Base-by-base conservation (phyloP, 441 rosid genomes). In the Rhodomyrtus psidioides region DNA sequence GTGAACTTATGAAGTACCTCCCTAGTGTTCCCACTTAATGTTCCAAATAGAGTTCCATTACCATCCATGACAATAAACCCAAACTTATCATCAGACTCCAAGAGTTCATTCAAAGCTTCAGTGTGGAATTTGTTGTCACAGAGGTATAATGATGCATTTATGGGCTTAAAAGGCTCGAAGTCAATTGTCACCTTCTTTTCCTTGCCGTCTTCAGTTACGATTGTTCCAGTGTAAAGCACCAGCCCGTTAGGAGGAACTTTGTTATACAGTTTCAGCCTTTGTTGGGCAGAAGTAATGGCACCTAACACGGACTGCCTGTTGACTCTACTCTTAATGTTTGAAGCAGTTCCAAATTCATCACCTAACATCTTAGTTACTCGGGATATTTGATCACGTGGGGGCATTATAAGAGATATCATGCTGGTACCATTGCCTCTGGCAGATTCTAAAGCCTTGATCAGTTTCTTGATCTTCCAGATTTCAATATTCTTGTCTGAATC, bases 1-100 rank as follows among this genome's bases (percentile, higher is more conserved):
- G 94, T 94, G 86, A 94, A 94, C 82, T 95, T 95, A 56, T 95
- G 98, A 81, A 95, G 92, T 44, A 95, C 95, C 92, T 95, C 98
- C 87, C 98, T 89, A 2, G 98, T 93, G 88, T 94, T 95, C 53
- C 97, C 98, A 91, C 96, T 95, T 84, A 95, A 87, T 4, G 96
- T 94, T 65, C 98, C 98, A 89, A 95, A 95, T 51, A 95, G 82
- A 3, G 98, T 95, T 57, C 98, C 98, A 86, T 95, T 94, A 1
- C 98, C 98, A 88, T 95, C 98, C 98, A 95, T 95, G 87, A 95
- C 95, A 65, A 95, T 94, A 83, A 94, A 94, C 59, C 97, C 97
- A 87, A 94, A 94, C 89, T 94, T 94, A 84, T 95, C 97, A 89
- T 94, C 97, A 85, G 94, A 92, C 90, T 95, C 96, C 17, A 95